These are phyloP conservation scores for Tuber calosporum DNA, from an alignment of 495 filamentous ascomycete genomes.

Conservation along the genomic window DNA sequence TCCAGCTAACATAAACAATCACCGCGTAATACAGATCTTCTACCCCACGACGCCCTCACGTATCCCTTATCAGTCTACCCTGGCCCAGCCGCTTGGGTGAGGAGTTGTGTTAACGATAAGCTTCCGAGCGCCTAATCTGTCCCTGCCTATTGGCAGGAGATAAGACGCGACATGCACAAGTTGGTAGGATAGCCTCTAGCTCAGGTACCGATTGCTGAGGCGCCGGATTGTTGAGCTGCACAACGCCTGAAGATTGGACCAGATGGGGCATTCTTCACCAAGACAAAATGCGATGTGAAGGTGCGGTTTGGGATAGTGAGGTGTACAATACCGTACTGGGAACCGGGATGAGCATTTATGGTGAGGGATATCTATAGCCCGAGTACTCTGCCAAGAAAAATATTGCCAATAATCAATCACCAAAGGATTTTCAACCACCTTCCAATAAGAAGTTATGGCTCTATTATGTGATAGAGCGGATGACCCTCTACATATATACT, in stretches of 20 bases:
- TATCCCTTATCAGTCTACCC: not conserved
- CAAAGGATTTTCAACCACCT: too few species aligned
- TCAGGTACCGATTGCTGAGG: not conserved
- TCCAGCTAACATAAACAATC: not conserved
- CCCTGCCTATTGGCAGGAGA: not conserved
- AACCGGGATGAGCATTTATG: not conserved
- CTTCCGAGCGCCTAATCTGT: not conserved
- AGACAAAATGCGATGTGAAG: not conserved
- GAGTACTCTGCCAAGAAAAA: too few species aligned
- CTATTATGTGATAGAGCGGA: too few species aligned
- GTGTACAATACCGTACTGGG: not conserved
- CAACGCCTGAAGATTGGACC: too few species aligned
- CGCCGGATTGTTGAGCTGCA: not conserved
- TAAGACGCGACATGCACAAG: not conserved
- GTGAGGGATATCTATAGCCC: too few species aligned
- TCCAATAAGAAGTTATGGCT: too few species aligned
- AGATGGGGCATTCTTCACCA: not conserved
- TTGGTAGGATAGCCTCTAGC: not conserved
- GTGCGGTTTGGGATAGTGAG: not conserved
- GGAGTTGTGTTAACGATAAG: not conserved
- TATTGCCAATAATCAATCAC: too few species aligned
- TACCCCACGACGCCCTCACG: not conserved
- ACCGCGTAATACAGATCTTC: not conserved
- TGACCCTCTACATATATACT: too few species aligned
- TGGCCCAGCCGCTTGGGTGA: not conserved